Percentiles rank a stretch among this genome's conserved stretches.
Conservation (phyloP, 495 filamentous ascomycete genomes). For the Diplogelasinospora grovesii region DNA sequence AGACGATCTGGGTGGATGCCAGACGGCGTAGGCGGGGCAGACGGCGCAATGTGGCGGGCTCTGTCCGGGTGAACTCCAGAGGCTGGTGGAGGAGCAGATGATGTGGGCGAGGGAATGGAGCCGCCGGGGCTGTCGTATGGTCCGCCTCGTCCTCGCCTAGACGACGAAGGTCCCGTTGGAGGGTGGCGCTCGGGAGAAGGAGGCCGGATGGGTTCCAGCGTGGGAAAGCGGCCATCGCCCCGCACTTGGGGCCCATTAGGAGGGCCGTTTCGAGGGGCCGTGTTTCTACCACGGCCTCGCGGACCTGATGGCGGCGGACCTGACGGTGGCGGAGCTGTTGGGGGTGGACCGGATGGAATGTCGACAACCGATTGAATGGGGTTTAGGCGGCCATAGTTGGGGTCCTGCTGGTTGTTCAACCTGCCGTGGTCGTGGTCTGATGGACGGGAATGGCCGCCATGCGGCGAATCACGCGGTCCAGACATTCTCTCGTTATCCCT, state of each 20-base stretch:
- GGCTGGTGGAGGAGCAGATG: constrained; percentile 19
- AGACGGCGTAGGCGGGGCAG: constrained; percentile 14
- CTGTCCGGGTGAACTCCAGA: constrained; percentile 39
- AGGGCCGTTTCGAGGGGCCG: constrained; percentile 24
- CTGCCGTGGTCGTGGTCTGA: constrained; percentile 51
- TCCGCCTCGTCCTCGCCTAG: constrained; percentile 31
- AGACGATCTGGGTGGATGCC: constrained; percentile 48
- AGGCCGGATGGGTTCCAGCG: constrained; percentile 29
- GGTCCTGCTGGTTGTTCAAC: constrained; percentile 52
- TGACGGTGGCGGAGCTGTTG: constrained; percentile 69
- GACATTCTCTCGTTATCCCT: constrained; percentile 26
- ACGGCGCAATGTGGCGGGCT: constrained; percentile 28
- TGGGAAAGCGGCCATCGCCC: constrained; percentile 29
- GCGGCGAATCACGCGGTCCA: constrained; percentile 26
- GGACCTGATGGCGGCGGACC: constrained; percentile 70
- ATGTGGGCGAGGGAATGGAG: constrained; percentile 21
- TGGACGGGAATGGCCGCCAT: constrained; percentile 21
- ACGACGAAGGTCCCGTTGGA: constrained; percentile 43
- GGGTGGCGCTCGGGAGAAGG: constrained; percentile 41
- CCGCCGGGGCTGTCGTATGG: constrained; percentile 25
- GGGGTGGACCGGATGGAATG: constrained; percentile 45
- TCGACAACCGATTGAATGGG: constrained; percentile 44
- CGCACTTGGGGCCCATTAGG: constrained; percentile 27
- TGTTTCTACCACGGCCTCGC: constrained; percentile 44
- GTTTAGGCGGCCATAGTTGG: constrained; percentile 55